Base-by-base conservation (phyloP, 2,329 filamentous ascomycete species). In the Arthrobotrys iridis region DNA sequence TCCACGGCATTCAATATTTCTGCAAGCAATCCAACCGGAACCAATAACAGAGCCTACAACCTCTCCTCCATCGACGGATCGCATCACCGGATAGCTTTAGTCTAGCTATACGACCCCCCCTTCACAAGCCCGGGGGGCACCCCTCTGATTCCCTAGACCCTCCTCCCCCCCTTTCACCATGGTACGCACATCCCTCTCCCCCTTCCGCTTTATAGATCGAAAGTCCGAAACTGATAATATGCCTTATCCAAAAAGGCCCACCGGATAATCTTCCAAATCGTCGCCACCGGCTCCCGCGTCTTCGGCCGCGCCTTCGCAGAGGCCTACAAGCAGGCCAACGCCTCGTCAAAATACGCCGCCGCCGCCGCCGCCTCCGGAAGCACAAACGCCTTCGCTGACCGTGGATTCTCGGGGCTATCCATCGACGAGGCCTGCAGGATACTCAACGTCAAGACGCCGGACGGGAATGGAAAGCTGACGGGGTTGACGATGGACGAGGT, bases 371-470 rank as follows among this genome's bases (percentile, higher is more conserved):
- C 84, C 59, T 87, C 87, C 78, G 81, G 81, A 72, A 79, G 81
- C 41, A 82, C 80, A 72, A 81, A 86, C 77, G 86, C 88, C 26
- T 88, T 88, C 3, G 66, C 59, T 4, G 77, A 77, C 33, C 70
- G 76, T 13, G 68, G 66, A 4, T 75, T 76, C 60, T 35, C 68
- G 18, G 92, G 93, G 81, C 90, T 98, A 83, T 95, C 93, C 6
- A 89, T 99, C 80, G 93, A 97, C 79, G 95, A 99, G 86, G 95
- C 95, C 63, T 98, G 93, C 88, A 92, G 93, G 84, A 97, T 99
- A 81, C 88, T 99, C 77, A 96, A 99, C 82, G 93, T 99, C 79
- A 92, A 94, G 82, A 92, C 93, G 37, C 93, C 94, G 0, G 46
- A 76, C 28, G 88, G 91, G 82, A 88, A 86, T 76, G 93, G 92